Evolutionary conservation across 2,329 filamentous ascomycete genomes (phyloP).

Genomic region (Colletotrichum musae): DNA sequence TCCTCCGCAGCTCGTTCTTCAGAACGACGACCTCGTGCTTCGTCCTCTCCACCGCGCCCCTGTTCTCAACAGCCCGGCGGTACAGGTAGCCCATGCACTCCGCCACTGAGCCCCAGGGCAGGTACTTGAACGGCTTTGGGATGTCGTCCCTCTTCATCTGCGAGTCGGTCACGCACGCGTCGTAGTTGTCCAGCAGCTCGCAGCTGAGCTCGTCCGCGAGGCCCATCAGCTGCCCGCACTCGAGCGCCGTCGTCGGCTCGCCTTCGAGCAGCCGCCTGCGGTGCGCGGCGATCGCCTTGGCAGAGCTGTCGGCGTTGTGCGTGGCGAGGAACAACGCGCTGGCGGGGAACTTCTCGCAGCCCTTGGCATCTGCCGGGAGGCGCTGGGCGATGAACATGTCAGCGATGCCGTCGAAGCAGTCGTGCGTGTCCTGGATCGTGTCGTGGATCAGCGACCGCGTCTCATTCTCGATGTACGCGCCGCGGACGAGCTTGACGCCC

Average conservation of each 20-base stretch:
- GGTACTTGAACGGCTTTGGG: slow-evolving; percentile 43
- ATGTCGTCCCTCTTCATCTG: slow-evolving; percentile 33
- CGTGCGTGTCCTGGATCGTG: slow-evolving; percentile 79
- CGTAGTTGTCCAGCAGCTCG: slow-evolving; percentile 60
- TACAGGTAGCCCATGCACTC: slow-evolving; percentile 44
- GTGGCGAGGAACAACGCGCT: slow-evolving; percentile 81
- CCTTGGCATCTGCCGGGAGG: slow-evolving; percentile 44
- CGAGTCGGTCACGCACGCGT: slow-evolving; percentile 27
- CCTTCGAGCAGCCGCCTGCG: slow-evolving; percentile 65
- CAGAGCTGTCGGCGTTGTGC: slow-evolving; percentile 72
- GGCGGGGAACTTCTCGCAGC: slow-evolving; percentile 64
- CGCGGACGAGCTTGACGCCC: slow-evolving; percentile 82
- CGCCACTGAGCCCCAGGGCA: slow-evolving; percentile 43
- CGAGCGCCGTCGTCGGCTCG: slow-evolving; percentile 56
- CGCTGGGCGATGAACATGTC: slow-evolving; percentile 78
- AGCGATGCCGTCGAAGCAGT: slow-evolving; percentile 80
- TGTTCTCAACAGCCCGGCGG: slow-evolving; percentile 44
- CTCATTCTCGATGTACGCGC: slow-evolving; percentile 81
- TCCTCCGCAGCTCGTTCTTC: slow-evolving; percentile 47
- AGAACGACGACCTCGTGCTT: slow-evolving; percentile 47
- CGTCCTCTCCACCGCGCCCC: slow-evolving; percentile 42
- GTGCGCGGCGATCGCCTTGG: slow-evolving; percentile 75
- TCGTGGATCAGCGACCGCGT: slow-evolving; percentile 79
- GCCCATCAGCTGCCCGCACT: slow-evolving; percentile 58
- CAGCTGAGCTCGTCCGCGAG: slow-evolving; percentile 96